Evolutionary conservation across 257 asterid genomes (phyloP), one percentile per base, ranked within the genome.

Genomic region (Nicotiana benthamiana): DNA sequence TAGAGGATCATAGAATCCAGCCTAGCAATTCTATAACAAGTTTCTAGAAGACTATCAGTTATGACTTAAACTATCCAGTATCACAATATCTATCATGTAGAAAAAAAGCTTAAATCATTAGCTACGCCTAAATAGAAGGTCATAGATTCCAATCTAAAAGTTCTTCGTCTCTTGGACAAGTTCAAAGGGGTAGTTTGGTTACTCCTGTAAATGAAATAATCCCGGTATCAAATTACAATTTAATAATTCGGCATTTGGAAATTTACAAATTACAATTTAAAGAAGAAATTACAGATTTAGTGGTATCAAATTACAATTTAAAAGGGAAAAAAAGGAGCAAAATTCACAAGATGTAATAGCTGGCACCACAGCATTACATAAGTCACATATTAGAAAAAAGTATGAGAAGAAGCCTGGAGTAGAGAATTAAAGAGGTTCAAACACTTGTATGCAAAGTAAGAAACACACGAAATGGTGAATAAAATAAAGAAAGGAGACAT

Each of bases 401-500:
- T 48, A 48, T 48, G 79, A 48, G 60, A 48, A 74, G 43, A 26
- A 48, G 17, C 61, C 20, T 22, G 59, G 36, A 70, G 22, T 43
- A 43, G 61, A 48, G 53, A 72, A 48, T 72, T 72, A 3, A 15
- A 46, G 34, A 46, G 16, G 16, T 72, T 72, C 40, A 72, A 46
- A 46, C 24, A 72, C 36, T 61, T 61, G 30, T 9, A 13, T 70
- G 60, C 6, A 1, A 24, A 72, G 24, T 48, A 72, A 72, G 28
- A 68, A 4, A 48, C 60, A 6, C 70, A 52, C 6, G 13, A 27
- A 53, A 51, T 75, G 51, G 79, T 59, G 18, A 16, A 26, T 17
- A 54, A 62, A 75, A 79, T 48, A 64, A 64, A 79, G 81, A 64
- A 70, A 64, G 74, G 28, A 9, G 70, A 26, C 52, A 18, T 16